These are phyloP conservation scores for Linaria vulgaris DNA, from an alignment of 257 asterid genomes.

Conservation along the genomic window DNA sequence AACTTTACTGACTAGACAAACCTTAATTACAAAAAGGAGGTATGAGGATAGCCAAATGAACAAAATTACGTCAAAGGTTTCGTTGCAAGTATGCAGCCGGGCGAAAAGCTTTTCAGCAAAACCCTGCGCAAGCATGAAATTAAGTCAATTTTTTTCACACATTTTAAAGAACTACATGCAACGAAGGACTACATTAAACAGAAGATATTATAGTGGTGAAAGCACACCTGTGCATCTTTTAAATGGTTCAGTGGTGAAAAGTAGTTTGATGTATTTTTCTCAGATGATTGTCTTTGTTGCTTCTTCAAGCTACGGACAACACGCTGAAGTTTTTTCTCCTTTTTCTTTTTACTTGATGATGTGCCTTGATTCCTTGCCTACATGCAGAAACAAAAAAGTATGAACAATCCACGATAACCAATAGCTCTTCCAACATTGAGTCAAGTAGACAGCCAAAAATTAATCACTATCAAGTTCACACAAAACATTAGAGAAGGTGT, in stretches of 20 bases:
- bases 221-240: slow-evolving; percentile 95
- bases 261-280: slow-evolving; percentile 50
- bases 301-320: slow-evolving; percentile 87
- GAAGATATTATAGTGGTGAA: no score
- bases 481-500: not conserved
- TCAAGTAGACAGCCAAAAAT: slow-evolving; percentile 15
- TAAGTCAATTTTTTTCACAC: slow-evolving; percentile 2
- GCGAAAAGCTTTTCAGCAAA: slow-evolving; percentile 90
- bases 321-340: slow-evolving; percentile 93
- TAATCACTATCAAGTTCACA: not conserved
- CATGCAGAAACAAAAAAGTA: slow-evolving; percentile 20
- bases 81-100: slow-evolving; percentile 64
- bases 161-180: slow-evolving; percentile 19
- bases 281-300: slow-evolving; percentile 79
- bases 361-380: slow-evolving; percentile 94
- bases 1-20: not conserved
- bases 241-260: slow-evolving; percentile 88
- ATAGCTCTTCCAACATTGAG: not conserved
- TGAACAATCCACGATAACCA: not conserved
- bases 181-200: slow-evolving; percentile 7
- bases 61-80: slow-evolving; percentile 71
- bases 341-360: slow-evolving; percentile 91
- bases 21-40: not conserved
- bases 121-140: slow-evolving; percentile 54
- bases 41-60: slow-evolving; percentile 18